Conservation (phyloP, 2,329 filamentous ascomycete species). For the Tolypocladium endophyticum region DNA sequence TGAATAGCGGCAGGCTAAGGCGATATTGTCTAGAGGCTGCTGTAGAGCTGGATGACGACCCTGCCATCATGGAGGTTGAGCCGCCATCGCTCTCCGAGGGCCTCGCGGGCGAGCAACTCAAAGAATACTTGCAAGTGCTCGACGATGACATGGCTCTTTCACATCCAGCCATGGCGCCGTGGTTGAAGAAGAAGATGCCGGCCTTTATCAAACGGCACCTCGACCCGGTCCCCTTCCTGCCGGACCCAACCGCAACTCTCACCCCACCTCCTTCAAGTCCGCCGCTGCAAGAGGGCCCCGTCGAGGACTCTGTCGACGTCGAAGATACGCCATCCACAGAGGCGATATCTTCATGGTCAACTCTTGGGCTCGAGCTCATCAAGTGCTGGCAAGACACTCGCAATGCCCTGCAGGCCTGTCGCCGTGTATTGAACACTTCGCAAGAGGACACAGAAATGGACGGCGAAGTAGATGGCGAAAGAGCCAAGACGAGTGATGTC, state of each 20-base stretch:
- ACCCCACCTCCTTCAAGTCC: slow-evolving; percentile 17
- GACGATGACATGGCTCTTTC: slow-evolving; percentile 45
- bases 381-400: slow-evolving; percentile 17
- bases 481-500: slow-evolving; percentile 4
- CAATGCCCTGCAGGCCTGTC: slow-evolving; percentile 18
- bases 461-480: slow-evolving; percentile 7
- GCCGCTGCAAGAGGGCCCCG: not conserved
- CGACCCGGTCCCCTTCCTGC: slow-evolving; percentile 53
- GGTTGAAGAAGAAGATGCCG: slow-evolving; percentile 40
- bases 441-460: slow-evolving; percentile 15
- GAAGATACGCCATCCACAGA: slow-evolving; percentile 2
- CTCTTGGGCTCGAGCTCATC: slow-evolving; percentile 22
- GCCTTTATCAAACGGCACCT: slow-evolving; percentile 39
- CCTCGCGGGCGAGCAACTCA: slow-evolving; percentile 52
- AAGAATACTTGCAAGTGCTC: slow-evolving; percentile 40
- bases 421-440: slow-evolving; percentile 14
- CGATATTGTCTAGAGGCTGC: slow-evolving; percentile 56
- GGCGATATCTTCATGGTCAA: slow-evolving; percentile 19
- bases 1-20: slow-evolving; percentile 46
- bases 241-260: slow-evolving; percentile 35
- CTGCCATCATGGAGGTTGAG: slow-evolving; percentile 49
- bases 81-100: slow-evolving; percentile 53
- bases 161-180: slow-evolving; percentile 51
- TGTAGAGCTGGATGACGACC: slow-evolving; percentile 57
- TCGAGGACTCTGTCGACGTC: not conserved